Evolutionary conservation across 805 yeast species (phyloP).

Genomic region (Saturnispora saitoi): DNA sequence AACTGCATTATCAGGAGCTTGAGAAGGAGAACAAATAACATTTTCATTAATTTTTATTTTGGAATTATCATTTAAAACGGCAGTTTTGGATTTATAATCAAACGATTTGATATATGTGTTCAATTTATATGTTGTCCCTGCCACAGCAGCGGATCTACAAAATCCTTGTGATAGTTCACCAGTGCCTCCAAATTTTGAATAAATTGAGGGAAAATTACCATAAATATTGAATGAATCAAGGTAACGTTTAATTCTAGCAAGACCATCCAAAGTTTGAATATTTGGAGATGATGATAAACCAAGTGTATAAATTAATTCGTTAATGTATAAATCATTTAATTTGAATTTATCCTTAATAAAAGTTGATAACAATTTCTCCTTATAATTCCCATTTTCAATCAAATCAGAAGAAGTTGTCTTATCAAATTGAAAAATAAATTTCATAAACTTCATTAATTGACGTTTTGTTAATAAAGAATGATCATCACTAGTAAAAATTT

Average conservation of each 20-base stretch:
- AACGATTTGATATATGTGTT: constrained; percentile 56
- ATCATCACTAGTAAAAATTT: constrained; percentile 78
- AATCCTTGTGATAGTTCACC: constrained; percentile 96
- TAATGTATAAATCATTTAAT: constrained; percentile 63
- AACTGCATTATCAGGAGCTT: constrained; percentile 36
- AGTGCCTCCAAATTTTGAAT: constrained; percentile 90
- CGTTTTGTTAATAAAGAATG: constrained; percentile 69
- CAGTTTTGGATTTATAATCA: constrained; percentile 60
- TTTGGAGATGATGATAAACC: constrained; percentile 63
- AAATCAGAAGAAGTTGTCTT: constrained; percentile 21
- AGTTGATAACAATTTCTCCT: constrained; percentile 44
- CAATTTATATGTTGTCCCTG: constrained; percentile 88
- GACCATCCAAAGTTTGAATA: constrained; percentile 63
- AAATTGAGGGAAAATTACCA: constrained; percentile 89
- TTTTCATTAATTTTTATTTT: constrained; percentile 70
- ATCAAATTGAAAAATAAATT: constrained; percentile 73
- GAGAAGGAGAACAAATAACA: constrained; percentile 69
- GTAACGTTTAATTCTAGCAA: constrained; percentile 76
- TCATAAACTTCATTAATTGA: constrained; percentile 81
- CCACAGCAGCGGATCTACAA: constrained; percentile 96
- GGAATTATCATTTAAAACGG: constrained; percentile 68
- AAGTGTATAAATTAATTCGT: constrained; percentile 77
- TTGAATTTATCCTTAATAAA: constrained; percentile 62
- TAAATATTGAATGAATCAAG: constrained; percentile 80
- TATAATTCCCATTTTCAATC: constrained; percentile 33